These are phyloP conservation scores for Macroventuria anomochaeta DNA, from an alignment of 2,329 filamentous ascomycete species.

Conservation along the genomic window DNA sequence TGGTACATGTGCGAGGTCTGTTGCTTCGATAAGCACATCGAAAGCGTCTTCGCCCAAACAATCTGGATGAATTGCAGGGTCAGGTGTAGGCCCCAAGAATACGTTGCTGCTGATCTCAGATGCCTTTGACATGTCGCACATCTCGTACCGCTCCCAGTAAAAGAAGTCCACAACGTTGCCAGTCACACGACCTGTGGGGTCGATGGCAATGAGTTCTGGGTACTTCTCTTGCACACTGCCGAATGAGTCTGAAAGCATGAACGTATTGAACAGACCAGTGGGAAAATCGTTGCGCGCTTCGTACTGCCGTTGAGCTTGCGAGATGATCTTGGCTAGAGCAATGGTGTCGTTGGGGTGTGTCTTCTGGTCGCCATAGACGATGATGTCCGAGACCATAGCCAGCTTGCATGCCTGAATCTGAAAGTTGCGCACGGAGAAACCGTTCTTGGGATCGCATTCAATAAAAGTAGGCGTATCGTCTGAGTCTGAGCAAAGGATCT, in stretches of 20 bases:
- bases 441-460: conserved; percentile 83
- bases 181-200: conserved; percentile 73
- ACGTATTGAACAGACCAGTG: conserved; percentile 78
- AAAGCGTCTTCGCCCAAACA: conserved; percentile 63
- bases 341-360: conserved; percentile 68
- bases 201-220: conserved; percentile 74
- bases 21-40: conserved; percentile 88
- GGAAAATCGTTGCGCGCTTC: conserved; percentile 69
- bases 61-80: conserved; percentile 60
- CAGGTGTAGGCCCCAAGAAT: conserved; percentile 86
- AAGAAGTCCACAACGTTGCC: conserved; percentile 87
- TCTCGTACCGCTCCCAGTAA: conserved; percentile 86
- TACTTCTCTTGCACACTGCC: conserved; percentile 70
- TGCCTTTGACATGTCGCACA: conserved; percentile 90
- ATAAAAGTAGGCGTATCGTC: conserved; percentile 68
- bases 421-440: conserved; percentile 96
- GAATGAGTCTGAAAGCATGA: conserved; percentile 64
- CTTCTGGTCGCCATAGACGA: conserved; percentile 83
- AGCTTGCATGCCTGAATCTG: conserved; percentile 93
- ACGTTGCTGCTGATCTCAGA: conserved; percentile 90
- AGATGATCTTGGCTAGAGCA: conserved; percentile 68
- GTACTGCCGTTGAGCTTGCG: conserved; percentile 74
- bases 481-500: conserved; percentile 68
- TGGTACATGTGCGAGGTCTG: conserved; percentile 78
- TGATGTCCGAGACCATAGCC: conserved; percentile 86